Percentiles rank a stretch among this genome's conserved stretches.
Evolutionary conservation across 306 rosid species (phyloP).

Genomic region (Ormosia emarginata): DNA sequence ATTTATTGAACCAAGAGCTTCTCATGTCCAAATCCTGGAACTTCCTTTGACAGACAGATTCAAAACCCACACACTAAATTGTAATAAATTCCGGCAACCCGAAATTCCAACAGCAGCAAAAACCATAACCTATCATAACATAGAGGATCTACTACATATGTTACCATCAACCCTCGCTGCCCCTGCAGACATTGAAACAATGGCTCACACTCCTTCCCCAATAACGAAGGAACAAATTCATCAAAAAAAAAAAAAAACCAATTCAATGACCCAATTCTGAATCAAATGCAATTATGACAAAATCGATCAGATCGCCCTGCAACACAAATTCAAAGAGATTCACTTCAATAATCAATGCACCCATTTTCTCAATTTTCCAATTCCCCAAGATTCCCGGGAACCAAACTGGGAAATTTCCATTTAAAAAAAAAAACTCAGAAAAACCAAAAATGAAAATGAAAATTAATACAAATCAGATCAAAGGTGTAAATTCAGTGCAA

Average conservation of each 20-base stretch:
- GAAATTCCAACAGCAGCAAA: constrained; percentile 42
- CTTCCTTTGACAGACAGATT: constrained; percentile 21
- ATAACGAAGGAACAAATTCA: constrained; percentile 9
- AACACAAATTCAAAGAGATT: constrained; percentile 36
- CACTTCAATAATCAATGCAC: constrained; percentile 30
- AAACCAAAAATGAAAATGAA: constrained; percentile 4
- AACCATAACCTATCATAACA: constrained; percentile 46
- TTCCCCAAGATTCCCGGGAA: constrained; percentile 19
- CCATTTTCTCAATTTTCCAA: background rate
- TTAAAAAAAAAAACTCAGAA: constrained; percentile 36
- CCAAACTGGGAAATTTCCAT: constrained; percentile 21
- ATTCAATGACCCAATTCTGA: background rate
- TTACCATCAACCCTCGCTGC: constrained; percentile 31
- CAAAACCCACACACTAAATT: constrained; percentile 34
- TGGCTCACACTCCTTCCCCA: constrained; percentile 42
- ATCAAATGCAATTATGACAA: constrained; percentile 17
- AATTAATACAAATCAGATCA: constrained; percentile 40
- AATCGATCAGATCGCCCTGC: constrained; percentile 51
- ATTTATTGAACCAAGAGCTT: constrained; percentile 69
- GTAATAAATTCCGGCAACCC: constrained; percentile 28
- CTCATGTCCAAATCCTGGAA: constrained; percentile 69
- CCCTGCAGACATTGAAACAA: constrained; percentile 45
- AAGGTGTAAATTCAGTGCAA: background rate
- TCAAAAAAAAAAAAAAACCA: background rate
- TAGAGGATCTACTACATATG: constrained; percentile 28